Percentiles rank a stretch among this genome's conserved stretches.
These are phyloP conservation scores for Pichia sp. DNA, from an alignment of 1,139 yeast genomes.

Conservation along the genomic window DNA sequence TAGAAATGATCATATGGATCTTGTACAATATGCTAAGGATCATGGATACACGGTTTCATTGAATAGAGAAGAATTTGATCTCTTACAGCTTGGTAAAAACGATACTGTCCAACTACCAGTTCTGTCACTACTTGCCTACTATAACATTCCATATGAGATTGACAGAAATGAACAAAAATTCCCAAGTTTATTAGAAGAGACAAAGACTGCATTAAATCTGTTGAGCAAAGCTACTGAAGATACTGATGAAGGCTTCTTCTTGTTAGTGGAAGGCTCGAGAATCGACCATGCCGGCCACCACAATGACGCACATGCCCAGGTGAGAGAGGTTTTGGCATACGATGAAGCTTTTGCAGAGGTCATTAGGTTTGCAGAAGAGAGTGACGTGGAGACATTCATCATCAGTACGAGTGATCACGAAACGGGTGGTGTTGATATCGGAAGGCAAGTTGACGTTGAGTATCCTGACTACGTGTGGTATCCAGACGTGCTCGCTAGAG, in stretches of 20 bases:
- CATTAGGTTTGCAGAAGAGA: constrained; percentile 51
- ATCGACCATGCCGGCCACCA: constrained; percentile 91
- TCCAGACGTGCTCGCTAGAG: constrained; percentile 60
- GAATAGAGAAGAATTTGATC: constrained; percentile 49
- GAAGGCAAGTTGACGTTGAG: constrained; percentile 56
- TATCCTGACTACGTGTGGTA: constrained; percentile 73
- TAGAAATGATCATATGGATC: constrained; percentile 56
- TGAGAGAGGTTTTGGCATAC: constrained; percentile 66
- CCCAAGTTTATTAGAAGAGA: constrained; percentile 74
- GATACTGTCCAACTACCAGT: constrained; percentile 52
- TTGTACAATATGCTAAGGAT: constrained; percentile 50
- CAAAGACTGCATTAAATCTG: constrained; percentile 60
- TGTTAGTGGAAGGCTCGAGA: constrained; percentile 79
- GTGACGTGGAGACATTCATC: constrained; percentile 66
- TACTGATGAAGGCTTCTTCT: constrained; percentile 71
- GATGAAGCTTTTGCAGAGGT: constrained; percentile 71
- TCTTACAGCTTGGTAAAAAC: constrained; percentile 46
- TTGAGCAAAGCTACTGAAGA: constrained; percentile 57
- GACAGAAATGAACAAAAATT: constrained; percentile 53
- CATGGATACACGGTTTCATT: constrained; percentile 66
- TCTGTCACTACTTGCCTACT: constrained; percentile 60
- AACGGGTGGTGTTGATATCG: constrained; percentile 79
- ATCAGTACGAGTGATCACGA: constrained; percentile 85
- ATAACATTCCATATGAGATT: constrained; percentile 73
- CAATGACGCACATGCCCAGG: constrained; percentile 87